Percentiles rank a stretch among this genome's conserved stretches.
Evolutionary conservation across 129 eudicot species (phyloP).

Genomic region (Chrysanthemum makinoi): DNA sequence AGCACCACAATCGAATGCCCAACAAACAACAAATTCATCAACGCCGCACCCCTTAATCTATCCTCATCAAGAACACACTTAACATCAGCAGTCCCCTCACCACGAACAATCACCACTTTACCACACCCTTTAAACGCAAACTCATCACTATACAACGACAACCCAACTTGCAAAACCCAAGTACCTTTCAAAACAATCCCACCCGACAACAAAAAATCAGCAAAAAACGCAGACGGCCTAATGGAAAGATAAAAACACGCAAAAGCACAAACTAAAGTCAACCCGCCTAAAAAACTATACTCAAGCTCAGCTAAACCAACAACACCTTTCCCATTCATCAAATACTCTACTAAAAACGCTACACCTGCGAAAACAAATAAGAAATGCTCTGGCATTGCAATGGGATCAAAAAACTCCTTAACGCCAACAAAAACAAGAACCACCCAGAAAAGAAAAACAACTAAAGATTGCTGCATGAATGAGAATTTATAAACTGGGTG

Average conservation of each 20-base stretch:
- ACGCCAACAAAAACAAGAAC: constrained; percentile 44
- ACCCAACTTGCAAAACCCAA: constrained; percentile 80
- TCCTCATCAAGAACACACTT: constrained; percentile 80
- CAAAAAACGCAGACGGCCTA: constrained; percentile 54
- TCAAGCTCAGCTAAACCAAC: constrained; percentile 50
- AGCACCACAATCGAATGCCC: constrained; percentile 56
- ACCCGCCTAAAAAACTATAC: constrained; percentile 51
- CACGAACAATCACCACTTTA: constrained; percentile 27
- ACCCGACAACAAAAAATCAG: constrained; percentile 52
- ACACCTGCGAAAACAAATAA: constrained; percentile 53
- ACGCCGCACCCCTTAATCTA: constrained; percentile 59
- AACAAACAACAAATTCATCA: constrained; percentile 65
- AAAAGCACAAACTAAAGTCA: constrained; percentile 58
- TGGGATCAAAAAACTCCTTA: constrained; percentile 42
- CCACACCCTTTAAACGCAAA: constrained; percentile 69
- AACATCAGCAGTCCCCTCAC: constrained; percentile 44
- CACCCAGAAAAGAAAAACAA: constrained; percentile 72
- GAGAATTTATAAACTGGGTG: constrained; percentile 57
- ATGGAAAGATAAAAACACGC: constrained; percentile 63
- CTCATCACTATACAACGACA: constrained; percentile 55
- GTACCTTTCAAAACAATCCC: constrained; percentile 77
- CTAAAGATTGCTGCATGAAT: constrained; percentile 61
- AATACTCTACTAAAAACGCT: constrained; percentile 51
- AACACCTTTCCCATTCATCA: constrained; percentile 53
- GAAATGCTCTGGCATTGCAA: constrained; percentile 45